phyloP scores from a whole-genome alignment of 2,329 filamentous ascomycete genomes.

The Pseudopyricularia javanii region DNA sequence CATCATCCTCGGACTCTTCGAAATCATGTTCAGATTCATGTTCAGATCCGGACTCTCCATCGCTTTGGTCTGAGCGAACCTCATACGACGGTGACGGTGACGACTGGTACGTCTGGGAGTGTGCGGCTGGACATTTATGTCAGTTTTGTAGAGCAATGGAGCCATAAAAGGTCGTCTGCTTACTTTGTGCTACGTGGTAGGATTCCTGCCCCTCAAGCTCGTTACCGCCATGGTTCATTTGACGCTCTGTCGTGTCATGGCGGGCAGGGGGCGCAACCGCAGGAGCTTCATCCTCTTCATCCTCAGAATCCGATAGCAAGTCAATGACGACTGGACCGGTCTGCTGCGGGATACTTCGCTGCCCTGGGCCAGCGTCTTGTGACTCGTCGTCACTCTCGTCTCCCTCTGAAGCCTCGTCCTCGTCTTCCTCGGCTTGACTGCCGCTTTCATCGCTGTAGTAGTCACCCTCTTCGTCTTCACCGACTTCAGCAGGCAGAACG shows the following conservation, averaged over 20 bases:
- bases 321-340: conserved; percentile 28
- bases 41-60: neutral
- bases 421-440: conserved; percentile 1
- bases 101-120: neutral
- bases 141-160: neutral
- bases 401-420: conserved; percentile 7
- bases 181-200: neutral
- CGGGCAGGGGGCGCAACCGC: neutral
- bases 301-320: conserved; percentile 32
- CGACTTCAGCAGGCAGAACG: neutral
- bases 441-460: neutral
- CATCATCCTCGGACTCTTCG: conserved; percentile 4
- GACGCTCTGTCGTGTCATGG: neutral
- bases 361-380: conserved; percentile 4
- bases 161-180: neutral
- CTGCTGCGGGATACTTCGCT: neutral
- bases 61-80: neutral
- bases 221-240: neutral
- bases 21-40: neutral
- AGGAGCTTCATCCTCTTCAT: conserved; percentile 10
- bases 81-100: conserved; percentile 3
- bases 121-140: neutral
- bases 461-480: conserved; percentile 3
- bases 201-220: neutral
- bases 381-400: conserved; percentile 8